A percentile compares a stretch with the other conserved stretches of the same genome.
phyloP scores from a whole-genome alignment of 1,284 basidiomycete genomes.

The Peniophora sp. region DNA sequence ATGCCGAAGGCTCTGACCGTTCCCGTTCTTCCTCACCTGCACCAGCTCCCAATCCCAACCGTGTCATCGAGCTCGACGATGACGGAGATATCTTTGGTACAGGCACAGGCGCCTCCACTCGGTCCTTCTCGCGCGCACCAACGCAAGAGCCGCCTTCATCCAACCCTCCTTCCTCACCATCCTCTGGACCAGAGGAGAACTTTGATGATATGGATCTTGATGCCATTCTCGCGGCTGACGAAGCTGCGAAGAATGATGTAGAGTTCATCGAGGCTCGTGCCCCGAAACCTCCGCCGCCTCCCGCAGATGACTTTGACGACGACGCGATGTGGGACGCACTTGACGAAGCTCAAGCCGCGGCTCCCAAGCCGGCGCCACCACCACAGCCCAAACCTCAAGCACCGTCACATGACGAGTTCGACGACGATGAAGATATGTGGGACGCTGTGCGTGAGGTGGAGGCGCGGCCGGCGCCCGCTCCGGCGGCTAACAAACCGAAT shows the following conservation, averaged over 20 bases:
- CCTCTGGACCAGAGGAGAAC: background rate
- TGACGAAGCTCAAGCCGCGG: conserved; percentile 16
- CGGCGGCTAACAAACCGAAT: conserved; percentile 1
- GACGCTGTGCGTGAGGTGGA: conserved; percentile 57
- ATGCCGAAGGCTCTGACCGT: conserved; percentile 4
- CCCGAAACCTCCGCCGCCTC: conserved; percentile 3
- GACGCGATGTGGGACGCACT: conserved; percentile 47
- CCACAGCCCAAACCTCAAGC: conserved; percentile 1
- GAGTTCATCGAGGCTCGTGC: background rate
- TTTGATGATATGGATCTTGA: conserved; percentile 14
- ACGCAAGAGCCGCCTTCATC: conserved; percentile 25
- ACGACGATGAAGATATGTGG: conserved; percentile 62
- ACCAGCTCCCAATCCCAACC: background rate
- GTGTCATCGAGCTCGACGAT: conserved; percentile 5
- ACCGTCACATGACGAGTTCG: conserved; percentile 12
- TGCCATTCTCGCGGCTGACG: conserved; percentile 11
- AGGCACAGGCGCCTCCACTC: conserved; percentile 3
- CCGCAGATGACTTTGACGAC: conserved; percentile 35
- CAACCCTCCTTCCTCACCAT: conserved; percentile 35
- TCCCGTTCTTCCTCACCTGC: background rate
- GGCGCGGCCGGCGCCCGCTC: conserved; percentile 15
- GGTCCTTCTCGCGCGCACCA: conserved; percentile 16
- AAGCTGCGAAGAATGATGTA: conserved; percentile 1
- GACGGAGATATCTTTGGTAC: conserved; percentile 1
- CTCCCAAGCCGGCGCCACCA: conserved; percentile 2